Base-by-base conservation (phyloP, 2,329 filamentous ascomycete genomes). In the Fusarium oligoseptatum region DNA sequence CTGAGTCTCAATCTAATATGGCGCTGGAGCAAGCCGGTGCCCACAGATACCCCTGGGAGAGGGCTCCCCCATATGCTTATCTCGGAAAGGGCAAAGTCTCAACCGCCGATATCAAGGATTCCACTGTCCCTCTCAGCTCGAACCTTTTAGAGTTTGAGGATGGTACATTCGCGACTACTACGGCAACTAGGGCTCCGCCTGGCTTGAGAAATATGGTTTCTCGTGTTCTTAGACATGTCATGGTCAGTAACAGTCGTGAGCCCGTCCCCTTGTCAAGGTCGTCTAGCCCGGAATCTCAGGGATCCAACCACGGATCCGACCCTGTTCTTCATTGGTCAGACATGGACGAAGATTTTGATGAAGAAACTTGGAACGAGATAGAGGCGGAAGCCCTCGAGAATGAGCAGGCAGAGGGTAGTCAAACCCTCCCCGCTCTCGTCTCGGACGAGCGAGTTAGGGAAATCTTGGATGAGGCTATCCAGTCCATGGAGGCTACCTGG, bases 341-440 rank as follows among this genome's bases (percentile, higher is more conserved):
- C 15, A 71, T 77, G 37, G 78, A 74, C 8, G 79, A 81, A 6
- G 77, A 77, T 3, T 65, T 78, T 4, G 91, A 93, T 75, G 84
- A 88, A 12, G 86, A 89, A 39, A 92, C 89, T 0, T 88, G 87
- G 84, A 83, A 82, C 50, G 92, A 94, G 77, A 92, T 93, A 11
- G 86, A 92, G 55, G 82, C 83, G 45, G 82, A 84, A 62, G 70
- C 39, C 36, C 64, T 24, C 12, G 76, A 75, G 24, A 67, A 60
- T 12, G 63, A 77, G 17, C 48, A 20, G 27, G 27, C 17, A 12
- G 55, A 66, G 39, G 24, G 52, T 36, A 15, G 58, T 50, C 8
- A 63, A 66, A 5, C 60, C 58, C 66, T 11, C 55, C 45, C 34
- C n/a, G 34, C 14, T 39, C 73, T 71, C 15, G 81, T 92, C 14